These are phyloP conservation scores for Coniella lustricola DNA, from an alignment of 2,329 filamentous ascomycete species.

Conservation along the genomic window DNA sequence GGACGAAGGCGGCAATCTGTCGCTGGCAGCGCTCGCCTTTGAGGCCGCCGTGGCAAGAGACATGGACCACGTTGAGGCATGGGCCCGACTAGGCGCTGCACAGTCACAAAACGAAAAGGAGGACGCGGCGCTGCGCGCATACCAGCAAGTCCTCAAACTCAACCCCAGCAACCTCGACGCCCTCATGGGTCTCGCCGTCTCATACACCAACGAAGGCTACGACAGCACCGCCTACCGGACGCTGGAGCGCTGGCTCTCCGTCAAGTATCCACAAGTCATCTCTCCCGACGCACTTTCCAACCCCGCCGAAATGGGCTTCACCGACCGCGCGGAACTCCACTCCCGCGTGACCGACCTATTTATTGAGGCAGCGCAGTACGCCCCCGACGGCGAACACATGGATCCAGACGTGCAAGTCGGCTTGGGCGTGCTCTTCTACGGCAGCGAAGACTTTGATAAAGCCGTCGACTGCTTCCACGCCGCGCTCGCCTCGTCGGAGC, in stretches of 20 bases:
- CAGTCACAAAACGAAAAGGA: constrained; percentile 99
- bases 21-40: constrained; percentile 86
- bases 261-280: constrained; percentile 83
- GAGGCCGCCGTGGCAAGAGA: constrained; percentile 93
- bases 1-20: constrained; percentile 88
- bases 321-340: constrained; percentile 82
- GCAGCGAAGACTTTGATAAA: constrained; percentile 95
- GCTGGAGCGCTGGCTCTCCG: constrained; percentile 91
- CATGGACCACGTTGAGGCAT: constrained; percentile 80
- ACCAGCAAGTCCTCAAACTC: constrained; percentile 83
- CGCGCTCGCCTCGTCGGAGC: constrained; percentile 78
- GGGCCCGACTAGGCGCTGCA: constrained; percentile 84
- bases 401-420: constrained; percentile 98
- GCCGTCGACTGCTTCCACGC: constrained; percentile 97
- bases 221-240: constrained; percentile 95
- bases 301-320: constrained; percentile 83
- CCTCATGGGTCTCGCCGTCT: constrained; percentile 91
- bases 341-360: constrained; percentile 86
- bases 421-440: constrained; percentile 94
- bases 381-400: constrained; percentile 89
- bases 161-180: constrained; percentile 83
- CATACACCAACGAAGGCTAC: constrained; percentile 98
- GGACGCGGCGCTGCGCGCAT: constrained; percentile 84
- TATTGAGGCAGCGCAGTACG: constrained; percentile 85
- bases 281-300: constrained; percentile 65